Evolutionary conservation across 306 rosid species (phyloP), one percentile per base, ranked within the genome.

Genomic region (Geum urbanum): DNA sequence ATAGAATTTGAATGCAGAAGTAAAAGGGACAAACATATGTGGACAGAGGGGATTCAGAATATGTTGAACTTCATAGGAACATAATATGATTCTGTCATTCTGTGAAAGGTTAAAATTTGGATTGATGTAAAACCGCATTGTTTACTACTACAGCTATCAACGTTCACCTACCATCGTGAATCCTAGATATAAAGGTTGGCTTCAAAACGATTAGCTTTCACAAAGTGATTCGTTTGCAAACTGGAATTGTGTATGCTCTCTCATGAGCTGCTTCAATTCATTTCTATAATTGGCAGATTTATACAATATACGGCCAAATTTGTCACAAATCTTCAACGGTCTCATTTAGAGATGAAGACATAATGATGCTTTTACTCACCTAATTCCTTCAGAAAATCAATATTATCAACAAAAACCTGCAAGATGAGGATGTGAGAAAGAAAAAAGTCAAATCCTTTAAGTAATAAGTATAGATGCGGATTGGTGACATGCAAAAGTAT

Each of bases 1-100:
- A 87, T 92, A 72, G 98, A 90, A 72, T 86, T 92, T 76, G 97
- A 92, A 84, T 90, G 98, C 84, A 79, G 20, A 72, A 86, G 86
- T 76, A 86, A 84, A 78, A 86, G 72, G 51, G 96, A 92, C 54
- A 84, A 84, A 77, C 87, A 78, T 50, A 76, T 79, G 80, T 92
- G 98, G 98, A 82, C 84, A 11, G 91, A 85, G 58, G 98, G 98
- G 61, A 86, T 90, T 80, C 89, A 86, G 75, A 75, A 86, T 67
- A 82, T 88, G 91, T 78, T 92, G 85, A 83, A 82, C 53, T 81
- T 81, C 81, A 80, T 60, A 79, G 83, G 80, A 80, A 77, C 78
- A 68, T 80, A 72, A 55, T 80, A 72, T 79, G 64, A 75, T 47
- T 8, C 15, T 39, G 9, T 45, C 22, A 35, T 47, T 8, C 15